Evolutionary conservation across 257 asterid genomes (phyloP), one percentile per base, ranked within the genome.

Genomic region (Jacaranda copaia): DNA sequence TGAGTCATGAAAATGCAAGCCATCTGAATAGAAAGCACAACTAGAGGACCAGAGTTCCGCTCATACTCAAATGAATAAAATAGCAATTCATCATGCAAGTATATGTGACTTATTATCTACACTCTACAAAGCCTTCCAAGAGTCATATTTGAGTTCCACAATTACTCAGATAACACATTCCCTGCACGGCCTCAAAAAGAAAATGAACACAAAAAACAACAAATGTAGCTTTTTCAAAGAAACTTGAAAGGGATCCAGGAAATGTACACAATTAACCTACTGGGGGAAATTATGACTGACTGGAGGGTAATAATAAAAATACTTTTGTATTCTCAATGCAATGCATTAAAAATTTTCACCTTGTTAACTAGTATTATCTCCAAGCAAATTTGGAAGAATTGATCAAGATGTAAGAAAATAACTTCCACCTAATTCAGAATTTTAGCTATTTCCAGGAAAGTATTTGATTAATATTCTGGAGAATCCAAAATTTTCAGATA

Each of bases 281-380:
- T 4, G 55, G 55, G 13, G 3, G 13, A 48, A 48, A 6, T 58
- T 58, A 32, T 25, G 6, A 32, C 39, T 58, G 42, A 25, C 8
- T 20, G 14, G 65, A 58, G 39, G 39, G 20, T 58, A 19, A 20
- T 8, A 2, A 58, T 12, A 8, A 52, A 1, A 15, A n/a, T 52
- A 58, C 8, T 14, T 58, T 56, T 5, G 68, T 19, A 20, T 19
- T 25, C 32, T 25, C 32, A 25, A 25, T 25, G 32, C 32, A 2
- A 25, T 25, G 32, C 32, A 25, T 4, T 11, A 46, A 3, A 8
- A n/a, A 9, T 43, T 51, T 25, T 45, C 64, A 59, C 52, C 70
- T 19, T 13, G 48, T 45, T 73, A 60, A 13, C 35, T 45, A 6
- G 38, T 52, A 60, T 78, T 49, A 55, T 39, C 35, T 63, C 73